phyloP scores from a whole-genome alignment of 768 basidiomycete genomes.

The Hortiboletus flavorubellus region DNA sequence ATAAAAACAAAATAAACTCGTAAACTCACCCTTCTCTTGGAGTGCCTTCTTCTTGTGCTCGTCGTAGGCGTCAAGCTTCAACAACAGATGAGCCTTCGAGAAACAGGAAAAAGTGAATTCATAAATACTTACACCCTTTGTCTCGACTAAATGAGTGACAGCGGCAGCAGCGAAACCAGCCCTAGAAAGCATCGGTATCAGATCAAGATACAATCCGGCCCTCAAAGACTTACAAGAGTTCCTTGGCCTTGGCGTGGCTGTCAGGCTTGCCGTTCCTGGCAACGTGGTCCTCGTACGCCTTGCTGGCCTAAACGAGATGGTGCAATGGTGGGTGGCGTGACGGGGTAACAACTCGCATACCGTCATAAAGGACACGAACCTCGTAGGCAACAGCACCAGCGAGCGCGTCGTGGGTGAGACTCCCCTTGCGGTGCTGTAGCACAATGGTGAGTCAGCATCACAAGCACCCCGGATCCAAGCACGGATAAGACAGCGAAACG shows the following conservation, averaged over 20 bases:
- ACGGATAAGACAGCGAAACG: background rate
- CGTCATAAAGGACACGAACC: slow-evolving; percentile 7
- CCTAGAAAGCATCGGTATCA: slow-evolving; percentile 2
- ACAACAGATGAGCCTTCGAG: background rate
- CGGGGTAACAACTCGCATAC: background rate
- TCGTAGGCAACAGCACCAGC: slow-evolving; percentile 17
- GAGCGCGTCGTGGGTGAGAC: slow-evolving; percentile 16
- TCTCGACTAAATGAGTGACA: slow-evolving; percentile 7
- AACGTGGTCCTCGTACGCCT: slow-evolving; percentile 17
- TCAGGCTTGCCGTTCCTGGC: slow-evolving; percentile 17
- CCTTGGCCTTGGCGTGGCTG: slow-evolving; percentile 22
- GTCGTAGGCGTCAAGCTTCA: slow-evolving; percentile 6
- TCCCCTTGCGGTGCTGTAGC: slow-evolving; percentile 14
- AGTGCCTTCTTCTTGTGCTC: background rate
- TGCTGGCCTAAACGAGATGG: slow-evolving; percentile 10
- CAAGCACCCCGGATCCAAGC: background rate
- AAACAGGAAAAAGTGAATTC: background rate
- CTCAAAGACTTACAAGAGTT: slow-evolving; percentile 12
- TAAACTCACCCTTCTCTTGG: background rate
- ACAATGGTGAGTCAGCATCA: background rate
- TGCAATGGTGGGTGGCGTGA: background rate
- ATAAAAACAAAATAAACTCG: background rate
- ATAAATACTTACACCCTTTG: slow-evolving; percentile 17
- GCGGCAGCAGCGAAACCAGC: slow-evolving; percentile 11
- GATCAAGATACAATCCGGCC: background rate